Base-by-base conservation (phyloP, 176 grass and related monocot genomes). In the Typha latifolia region DNA sequence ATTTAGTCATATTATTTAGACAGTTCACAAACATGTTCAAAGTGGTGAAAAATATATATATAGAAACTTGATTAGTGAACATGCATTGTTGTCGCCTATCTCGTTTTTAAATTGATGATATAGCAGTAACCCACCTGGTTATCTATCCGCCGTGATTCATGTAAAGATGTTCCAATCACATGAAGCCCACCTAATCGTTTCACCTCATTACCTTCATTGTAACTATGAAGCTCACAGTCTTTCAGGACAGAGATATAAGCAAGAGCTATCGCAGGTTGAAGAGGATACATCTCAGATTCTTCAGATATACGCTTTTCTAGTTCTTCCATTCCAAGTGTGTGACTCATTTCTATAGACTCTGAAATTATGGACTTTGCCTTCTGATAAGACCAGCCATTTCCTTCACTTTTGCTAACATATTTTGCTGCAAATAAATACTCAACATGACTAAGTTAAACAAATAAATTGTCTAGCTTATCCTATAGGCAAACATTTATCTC, bases 91-190 rank as follows among this genome's bases (percentile, higher is more conserved):
- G 18, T 22, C 12, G 3, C n/a, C 19, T 57, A 53, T 15, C 52
- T 20, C 52, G 20, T 18, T 57, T 15, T 31, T 56, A 61, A 59
- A 51, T 16, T 49, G 32, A 49, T 23, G 22, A 14, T 48, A 18
- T 49, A 76, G 22, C 11, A 72, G 27, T 62, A 80, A 84, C 72
- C 86, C 86, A 91, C 88, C 75, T 96, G 93, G 75, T 96, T 96
- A 89, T 96, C 93, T 72, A 96, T 96, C 70, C 85, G 78, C 65
- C 93, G 82, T 13, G 93, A 96, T 64, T 96, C 93, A 72, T 96
- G 93, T 66, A 96, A 82, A 77, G 93, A 89, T 57, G 93, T 96
- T 64, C 88, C 93, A 72, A 96, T 83, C 70, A 96, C 93, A 84
- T 96, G 93, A 69, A 96, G 93, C 48, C 93, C 93, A 65, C 93